These are phyloP conservation scores for Aspergillus ochraceus DNA, from an alignment of 2,329 filamentous ascomycete species.

Conservation along the genomic window DNA sequence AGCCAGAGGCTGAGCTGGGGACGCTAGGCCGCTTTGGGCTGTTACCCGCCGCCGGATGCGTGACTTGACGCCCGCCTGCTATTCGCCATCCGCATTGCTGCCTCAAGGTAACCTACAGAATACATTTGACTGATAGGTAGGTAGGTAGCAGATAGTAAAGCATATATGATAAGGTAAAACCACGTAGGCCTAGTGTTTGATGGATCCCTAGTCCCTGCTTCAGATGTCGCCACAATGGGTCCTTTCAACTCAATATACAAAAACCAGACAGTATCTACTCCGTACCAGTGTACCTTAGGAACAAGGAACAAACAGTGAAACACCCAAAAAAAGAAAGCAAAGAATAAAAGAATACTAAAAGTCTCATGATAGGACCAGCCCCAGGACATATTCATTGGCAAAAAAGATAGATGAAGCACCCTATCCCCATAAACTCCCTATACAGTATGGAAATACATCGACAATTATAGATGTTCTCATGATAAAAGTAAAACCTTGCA, in stretches of 20 bases:
- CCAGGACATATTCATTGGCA: background rate
- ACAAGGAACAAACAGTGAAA: conserved; percentile 4
- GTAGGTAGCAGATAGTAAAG: background rate
- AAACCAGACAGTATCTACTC: background rate
- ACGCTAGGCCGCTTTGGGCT: conserved; percentile 24
- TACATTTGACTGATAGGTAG: background rate
- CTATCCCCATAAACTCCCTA: conserved; percentile 18
- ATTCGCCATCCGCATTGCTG: background rate
- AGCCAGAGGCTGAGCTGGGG: conserved; percentile 12
- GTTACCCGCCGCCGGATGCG: background rate
- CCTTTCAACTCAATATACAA: background rate
- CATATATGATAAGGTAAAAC: too few species aligned
- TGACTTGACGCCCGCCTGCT: background rate
- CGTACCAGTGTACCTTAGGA: conserved; percentile 13
- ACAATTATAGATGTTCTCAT: background rate
- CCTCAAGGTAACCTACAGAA: background rate
- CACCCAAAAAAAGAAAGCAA: conserved; percentile 1
- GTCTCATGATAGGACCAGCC: background rate
- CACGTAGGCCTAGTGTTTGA: too few species aligned
- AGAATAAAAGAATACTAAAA: conserved; percentile 6
- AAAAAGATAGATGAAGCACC: conserved; percentile 9
- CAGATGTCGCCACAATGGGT: background rate
- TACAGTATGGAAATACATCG: conserved; percentile 4
- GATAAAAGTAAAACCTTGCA: background rate
- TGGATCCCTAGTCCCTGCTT: too few species aligned